Percentiles rank a stretch among this genome's conserved stretches.
phyloP scores from a whole-genome alignment of 2,329 filamentous ascomycete species.

The Epichloe glyceriae region DNA sequence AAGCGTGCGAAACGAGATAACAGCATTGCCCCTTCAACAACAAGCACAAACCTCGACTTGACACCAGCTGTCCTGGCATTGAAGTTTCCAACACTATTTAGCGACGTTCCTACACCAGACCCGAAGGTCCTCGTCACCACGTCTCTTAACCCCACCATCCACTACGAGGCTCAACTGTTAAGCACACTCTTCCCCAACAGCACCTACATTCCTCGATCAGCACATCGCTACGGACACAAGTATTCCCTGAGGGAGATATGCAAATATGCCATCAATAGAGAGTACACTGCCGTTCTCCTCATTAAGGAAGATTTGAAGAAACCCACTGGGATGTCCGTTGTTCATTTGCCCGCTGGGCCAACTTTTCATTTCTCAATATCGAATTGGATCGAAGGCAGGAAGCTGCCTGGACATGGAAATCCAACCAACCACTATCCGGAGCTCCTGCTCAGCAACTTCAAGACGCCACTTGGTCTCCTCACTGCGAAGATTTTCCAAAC shows the following conservation, averaged over 20 bases:
- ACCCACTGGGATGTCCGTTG: constrained; percentile 68
- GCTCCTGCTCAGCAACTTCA: constrained; percentile 86
- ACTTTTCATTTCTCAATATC: constrained; percentile 87
- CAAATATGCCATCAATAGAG: constrained; percentile 67
- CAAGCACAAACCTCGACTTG: constrained; percentile 50
- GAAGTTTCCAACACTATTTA: constrained; percentile 51
- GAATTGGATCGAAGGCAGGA: constrained; percentile 82
- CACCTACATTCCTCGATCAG: constrained; percentile 76
- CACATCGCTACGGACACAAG: constrained; percentile 75
- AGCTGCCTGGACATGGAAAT: constrained; percentile 77
- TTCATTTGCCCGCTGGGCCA: constrained; percentile 72
- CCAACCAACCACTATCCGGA: constrained; percentile 85
- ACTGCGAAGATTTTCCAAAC: constrained; percentile 67
- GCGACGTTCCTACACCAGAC: constrained; percentile 40
- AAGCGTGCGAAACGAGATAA: constrained; percentile 33
- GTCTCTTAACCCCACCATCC: constrained; percentile 74
- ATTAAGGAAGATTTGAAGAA: constrained; percentile 83
- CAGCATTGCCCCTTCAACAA: constrained; percentile 44
- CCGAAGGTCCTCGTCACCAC: constrained; percentile 93
- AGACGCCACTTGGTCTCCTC: constrained; percentile 78
- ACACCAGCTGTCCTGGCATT: constrained; percentile 45
- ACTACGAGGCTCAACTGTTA: constrained; percentile 68
- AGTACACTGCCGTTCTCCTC: constrained; percentile 74
- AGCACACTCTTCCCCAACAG: constrained; percentile 74
- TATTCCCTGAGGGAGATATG: constrained; percentile 88